phyloP scores from a whole-genome alignment of 2,329 filamentous ascomycete genomes.

The Hypomyces perniciosus region DNA sequence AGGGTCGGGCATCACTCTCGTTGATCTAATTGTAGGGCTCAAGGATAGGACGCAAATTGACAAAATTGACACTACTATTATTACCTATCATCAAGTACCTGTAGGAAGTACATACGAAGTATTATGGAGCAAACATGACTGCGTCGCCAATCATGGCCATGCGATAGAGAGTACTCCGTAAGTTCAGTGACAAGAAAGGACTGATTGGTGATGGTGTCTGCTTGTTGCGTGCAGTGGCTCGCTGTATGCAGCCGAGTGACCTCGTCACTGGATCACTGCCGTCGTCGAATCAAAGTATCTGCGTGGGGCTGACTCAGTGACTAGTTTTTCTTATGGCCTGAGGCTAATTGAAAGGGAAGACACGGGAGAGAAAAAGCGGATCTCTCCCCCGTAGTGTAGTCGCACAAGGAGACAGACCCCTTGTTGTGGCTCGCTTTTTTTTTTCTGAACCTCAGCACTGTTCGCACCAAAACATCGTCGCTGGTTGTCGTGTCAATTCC shows the following conservation, averaged over 20 bases:
- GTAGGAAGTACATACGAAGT: background rate
- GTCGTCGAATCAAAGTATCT: no score
- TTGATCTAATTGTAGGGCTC: constrained; percentile 19
- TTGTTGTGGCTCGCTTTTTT: constrained; percentile 11
- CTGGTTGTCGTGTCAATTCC: constrained; percentile 11
- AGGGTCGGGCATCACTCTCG: constrained; percentile 6
- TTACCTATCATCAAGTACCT: constrained; percentile 1
- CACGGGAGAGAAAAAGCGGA: constrained; percentile 8
- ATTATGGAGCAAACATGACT: background rate
- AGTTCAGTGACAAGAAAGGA: no score
- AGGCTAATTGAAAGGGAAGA: background rate
- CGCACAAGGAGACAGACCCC: constrained; percentile 1
- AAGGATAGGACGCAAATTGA: constrained; percentile 20
- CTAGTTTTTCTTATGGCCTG: background rate
- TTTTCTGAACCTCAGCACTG: constrained; percentile 6
- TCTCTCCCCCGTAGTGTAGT: background rate
- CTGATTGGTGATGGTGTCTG: no score
- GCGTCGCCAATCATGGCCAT: no score
- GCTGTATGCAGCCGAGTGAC: no score
- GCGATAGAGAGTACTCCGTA: no score
- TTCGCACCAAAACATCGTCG: constrained; percentile 6
- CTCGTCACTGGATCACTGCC: no score
- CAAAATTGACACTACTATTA: background rate
- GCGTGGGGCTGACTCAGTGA: background rate
- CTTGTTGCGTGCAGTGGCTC: no score